These are phyloP conservation scores for Trichoderma lentiforme DNA, from an alignment of 2,329 filamentous ascomycete genomes.

Conservation along the genomic window DNA sequence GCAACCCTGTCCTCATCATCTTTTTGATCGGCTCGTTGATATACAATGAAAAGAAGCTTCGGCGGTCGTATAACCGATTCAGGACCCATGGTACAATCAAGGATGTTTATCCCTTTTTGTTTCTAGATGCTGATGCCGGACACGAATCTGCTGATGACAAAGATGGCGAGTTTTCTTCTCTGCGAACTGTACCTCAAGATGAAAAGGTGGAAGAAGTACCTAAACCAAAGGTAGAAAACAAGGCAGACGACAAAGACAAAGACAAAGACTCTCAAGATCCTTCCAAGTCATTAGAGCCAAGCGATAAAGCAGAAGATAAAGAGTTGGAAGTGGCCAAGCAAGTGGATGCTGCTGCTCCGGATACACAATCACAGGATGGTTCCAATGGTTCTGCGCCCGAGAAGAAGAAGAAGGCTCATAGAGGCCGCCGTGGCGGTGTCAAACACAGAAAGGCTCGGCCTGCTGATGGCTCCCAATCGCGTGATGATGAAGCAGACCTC, in stretches of 20 bases:
- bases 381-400: slow-evolving; percentile 30
- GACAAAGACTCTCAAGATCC: background rate
- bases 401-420: slow-evolving; percentile 66
- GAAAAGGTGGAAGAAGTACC: background rate
- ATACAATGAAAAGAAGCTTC: slow-evolving; percentile 45
- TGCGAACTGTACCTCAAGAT: background rate
- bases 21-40: slow-evolving; percentile 42
- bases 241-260: background rate
- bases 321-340: background rate
- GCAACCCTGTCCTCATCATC: slow-evolving; percentile 51
- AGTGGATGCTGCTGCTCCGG: background rate
- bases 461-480: slow-evolving; percentile 50
- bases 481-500: slow-evolving; percentile 43
- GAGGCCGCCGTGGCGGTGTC: slow-evolving; percentile 68
- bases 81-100: slow-evolving; percentile 30
- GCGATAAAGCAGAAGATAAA: background rate
- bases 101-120: slow-evolving; percentile 21
- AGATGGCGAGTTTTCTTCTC: background rate
- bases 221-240: background rate
- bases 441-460: slow-evolving; percentile 61
- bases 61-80: slow-evolving; percentile 38
- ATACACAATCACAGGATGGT: background rate
- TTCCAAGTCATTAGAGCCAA: background rate
- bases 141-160: slow-evolving; percentile 7
- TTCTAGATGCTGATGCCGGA: background rate